A percentile compares a stretch with the other conserved stretches of the same genome.
These are phyloP conservation scores for Ehretia macrophylla DNA, from an alignment of 257 asterid genomes.

Conservation along the genomic window DNA sequence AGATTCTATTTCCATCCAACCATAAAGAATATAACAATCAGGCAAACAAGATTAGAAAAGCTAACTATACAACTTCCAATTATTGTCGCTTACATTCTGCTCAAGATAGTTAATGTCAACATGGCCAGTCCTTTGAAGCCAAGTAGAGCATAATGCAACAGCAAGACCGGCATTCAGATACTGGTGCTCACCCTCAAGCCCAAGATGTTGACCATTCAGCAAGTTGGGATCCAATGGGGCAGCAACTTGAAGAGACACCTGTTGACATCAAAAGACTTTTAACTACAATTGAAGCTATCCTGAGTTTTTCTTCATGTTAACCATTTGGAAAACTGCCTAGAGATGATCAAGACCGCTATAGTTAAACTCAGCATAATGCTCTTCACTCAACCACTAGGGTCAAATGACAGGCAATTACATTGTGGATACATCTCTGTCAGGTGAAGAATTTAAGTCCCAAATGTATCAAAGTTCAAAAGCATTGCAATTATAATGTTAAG, in stretches of 20 bases:
- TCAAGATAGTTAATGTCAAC: constrained; percentile 66
- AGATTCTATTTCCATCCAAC: constrained; percentile 45
- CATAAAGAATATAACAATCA: background rate
- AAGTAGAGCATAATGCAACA: constrained; percentile 83
- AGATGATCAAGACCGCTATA: no score
- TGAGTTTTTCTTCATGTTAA: no score
- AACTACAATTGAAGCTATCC: constrained; percentile 13
- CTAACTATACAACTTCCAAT: constrained; percentile 7
- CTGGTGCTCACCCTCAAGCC: constrained; percentile 97
- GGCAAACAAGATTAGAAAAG: constrained; percentile 9
- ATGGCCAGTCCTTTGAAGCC: constrained; percentile 88
- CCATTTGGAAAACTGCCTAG: no score
- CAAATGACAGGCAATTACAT: no score
- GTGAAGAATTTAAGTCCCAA: no score
- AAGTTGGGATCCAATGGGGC: constrained; percentile 67
- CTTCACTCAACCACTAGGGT: no score
- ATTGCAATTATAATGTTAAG: no score
- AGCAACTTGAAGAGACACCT: constrained; percentile 85
- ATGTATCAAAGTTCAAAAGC: no score
- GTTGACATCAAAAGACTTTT: constrained; percentile 19
- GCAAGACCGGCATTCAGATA: constrained; percentile 94
- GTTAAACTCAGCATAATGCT: no score
- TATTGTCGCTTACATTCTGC: constrained; percentile 59
- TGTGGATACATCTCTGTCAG: no score
- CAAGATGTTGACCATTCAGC: constrained; percentile 67